Evolutionary conservation across 1,139 yeast species (phyloP).

Genomic region (Scheffersomyces cryptocercus): DNA sequence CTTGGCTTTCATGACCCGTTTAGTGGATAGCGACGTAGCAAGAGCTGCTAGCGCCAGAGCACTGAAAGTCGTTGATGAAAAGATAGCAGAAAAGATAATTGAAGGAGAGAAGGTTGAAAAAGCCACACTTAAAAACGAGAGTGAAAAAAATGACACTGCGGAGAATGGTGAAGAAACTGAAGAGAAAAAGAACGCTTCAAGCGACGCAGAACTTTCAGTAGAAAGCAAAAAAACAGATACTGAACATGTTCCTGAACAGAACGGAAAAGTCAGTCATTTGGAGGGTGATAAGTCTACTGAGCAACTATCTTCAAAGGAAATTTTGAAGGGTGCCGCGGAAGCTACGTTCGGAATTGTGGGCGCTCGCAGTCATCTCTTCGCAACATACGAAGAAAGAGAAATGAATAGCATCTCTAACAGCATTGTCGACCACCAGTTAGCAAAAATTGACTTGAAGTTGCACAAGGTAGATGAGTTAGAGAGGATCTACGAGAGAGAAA

Average conservation of each 20-base stretch:
- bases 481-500: conserved; percentile 74
- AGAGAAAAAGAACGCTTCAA: conserved; percentile 1
- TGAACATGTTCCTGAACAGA: conserved; percentile 7
- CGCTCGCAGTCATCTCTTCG: conserved; percentile 80
- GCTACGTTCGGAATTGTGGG: conserved; percentile 70
- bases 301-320: conserved; percentile 7
- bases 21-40: conserved; percentile 86
- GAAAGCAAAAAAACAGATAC: conserved; percentile 1
- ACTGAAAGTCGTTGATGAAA: conserved; percentile 55
- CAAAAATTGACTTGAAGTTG: conserved; percentile 76
- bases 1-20: conserved; percentile 78
- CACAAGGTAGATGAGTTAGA: conserved; percentile 72
- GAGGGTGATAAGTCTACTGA: conserved; percentile 6
- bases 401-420: conserved; percentile 59
- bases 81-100: conserved; percentile 33
- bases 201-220: background rate
- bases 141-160: conserved; percentile 6
- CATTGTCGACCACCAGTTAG: conserved; percentile 69
- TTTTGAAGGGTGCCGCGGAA: conserved; percentile 50
- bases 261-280: background rate
- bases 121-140: conserved; percentile 8
- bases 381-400: conserved; percentile 80
- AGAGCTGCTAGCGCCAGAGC: conserved; percentile 78
- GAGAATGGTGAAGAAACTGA: conserved; percentile 11
- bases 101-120: conserved; percentile 5